Evolutionary conservation across 1,139 yeast genomes (phyloP), one percentile per base, ranked within the genome.

Genomic region (Diutina neorugosa): DNA sequence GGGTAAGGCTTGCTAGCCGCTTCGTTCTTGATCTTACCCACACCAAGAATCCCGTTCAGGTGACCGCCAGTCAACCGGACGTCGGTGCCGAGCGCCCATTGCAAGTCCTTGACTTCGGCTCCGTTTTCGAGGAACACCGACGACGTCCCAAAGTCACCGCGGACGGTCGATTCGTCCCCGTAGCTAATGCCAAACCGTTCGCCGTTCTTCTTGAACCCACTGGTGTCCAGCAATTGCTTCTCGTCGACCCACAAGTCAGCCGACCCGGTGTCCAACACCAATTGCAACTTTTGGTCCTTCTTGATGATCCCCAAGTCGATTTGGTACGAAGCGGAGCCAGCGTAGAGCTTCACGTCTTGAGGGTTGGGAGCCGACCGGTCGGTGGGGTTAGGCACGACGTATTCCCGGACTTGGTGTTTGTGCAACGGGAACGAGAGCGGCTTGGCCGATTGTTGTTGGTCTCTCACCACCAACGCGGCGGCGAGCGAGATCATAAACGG

Each of bases 261-360:
- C n/a, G 59, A 57, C 3, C 59, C 59, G 18, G 59, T 57, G 54
- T 57, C 59, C 21, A 40, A 40, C 18, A 40, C 43, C 18, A 57
- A 55, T n/a, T 21, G 19, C 11, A 51, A 46, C n/a, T 51, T 42
- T 37, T 57, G 57, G 37, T 42, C 31, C 46, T 56, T 52, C 16
- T 55, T 51, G 19, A 25, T 25, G n/a, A 44, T 12, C 12, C 34
- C 48, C 11, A 44, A 21, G 16, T 7, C 21, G 31, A 44, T 44
- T 14, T 20, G 11, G 25, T 44, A 44, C 48, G 31, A 21, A 5
- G 4, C n/a, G 7, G 19, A 19, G n/a, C 18, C 16, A n/a, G 25
- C 46, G 21, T 19, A 43, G n/a, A 43, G 21, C 37, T 9, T 31
- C n/a, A 31, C 37, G 37, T 31, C 37, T 11, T 31, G n/a, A 8